Evolutionary conservation across 495 filamentous ascomycete species (phyloP), one percentile per base, ranked within the genome.

Genomic region (Niebla homalea): DNA sequence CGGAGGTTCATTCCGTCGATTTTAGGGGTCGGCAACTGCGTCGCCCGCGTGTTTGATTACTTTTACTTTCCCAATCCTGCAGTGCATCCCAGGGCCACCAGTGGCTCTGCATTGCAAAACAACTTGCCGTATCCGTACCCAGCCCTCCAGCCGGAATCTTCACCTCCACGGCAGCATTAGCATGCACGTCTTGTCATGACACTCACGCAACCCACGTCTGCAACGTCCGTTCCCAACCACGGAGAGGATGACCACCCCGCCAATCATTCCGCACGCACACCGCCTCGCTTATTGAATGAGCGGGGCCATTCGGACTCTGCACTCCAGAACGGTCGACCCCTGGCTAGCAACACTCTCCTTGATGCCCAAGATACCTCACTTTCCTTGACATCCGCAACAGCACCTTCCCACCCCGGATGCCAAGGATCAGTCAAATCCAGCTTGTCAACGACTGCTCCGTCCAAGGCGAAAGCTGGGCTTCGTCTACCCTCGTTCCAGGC

Each of bases 401-500:
- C 45, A 4, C 45, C 8, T 19, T 14, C 25, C 32, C 21, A 47
- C 11, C 1, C 10, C 23, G 15, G 15, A 16, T 7, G 21, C 29
- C 14, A 29, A 36, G 44, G 6, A 16, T 14, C 32, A 1, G 12
- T 18, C 14, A 18, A 36, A 18, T 36, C 25, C 45, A 4, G 36
- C 19, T 22, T 11, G 18, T 19, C 25, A 6, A 48, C 23, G 1
- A 16, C 19, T 29, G 18, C 16, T 8, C 21, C 26, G 26, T 11
- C 23, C 19, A 16, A 48, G 36, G 29, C 20, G 2, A 26, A 48
- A 29, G 18, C 11, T 16, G 29, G 45, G 36, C 39, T 60, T 43
- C 51, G 51, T 26, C 63, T 71, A 3, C 70, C 69, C 8, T 67
- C 65, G 1, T 69, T 71, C 54, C 64, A 72, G 44, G 52, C 62